Evolutionary conservation across 2,329 filamentous ascomycete genomes (phyloP).

Genomic region (Grosmannia clavigera): DNA sequence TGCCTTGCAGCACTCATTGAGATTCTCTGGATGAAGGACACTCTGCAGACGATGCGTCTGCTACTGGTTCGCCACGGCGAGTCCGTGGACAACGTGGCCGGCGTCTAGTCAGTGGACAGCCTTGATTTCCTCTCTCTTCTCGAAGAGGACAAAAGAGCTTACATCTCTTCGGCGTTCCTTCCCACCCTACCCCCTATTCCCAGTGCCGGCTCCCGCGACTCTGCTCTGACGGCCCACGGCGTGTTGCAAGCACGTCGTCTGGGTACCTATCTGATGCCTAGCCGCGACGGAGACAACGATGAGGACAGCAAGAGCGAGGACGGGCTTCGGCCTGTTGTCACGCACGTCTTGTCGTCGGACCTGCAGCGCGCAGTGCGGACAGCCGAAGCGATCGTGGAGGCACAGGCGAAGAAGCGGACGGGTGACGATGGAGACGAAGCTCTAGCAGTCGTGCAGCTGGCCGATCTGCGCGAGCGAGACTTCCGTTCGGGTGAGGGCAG

Average conservation of each 20-base stretch:
- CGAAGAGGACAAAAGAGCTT: not conserved
- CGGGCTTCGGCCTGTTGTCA: constrained; percentile 14
- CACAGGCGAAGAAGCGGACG: constrained; percentile 14
- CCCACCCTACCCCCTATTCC: constrained; percentile 14
- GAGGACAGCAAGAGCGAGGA: too few species aligned
- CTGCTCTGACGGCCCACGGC: constrained; percentile 69
- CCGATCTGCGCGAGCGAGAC: constrained; percentile 57
- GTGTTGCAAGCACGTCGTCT: constrained; percentile 65
- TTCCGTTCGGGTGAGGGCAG: constrained; percentile 62
- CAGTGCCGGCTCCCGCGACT: constrained; percentile 69
- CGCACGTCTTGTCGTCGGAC: constrained; percentile 53
- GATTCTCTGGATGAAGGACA: not conserved
- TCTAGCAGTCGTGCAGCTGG: constrained; percentile 24
- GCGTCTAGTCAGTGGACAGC: constrained; percentile 46
- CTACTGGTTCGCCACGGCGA: constrained; percentile 80
- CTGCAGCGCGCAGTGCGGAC: constrained; percentile 63
- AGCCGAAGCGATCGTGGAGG: constrained; percentile 50
- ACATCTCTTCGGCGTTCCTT: not conserved
- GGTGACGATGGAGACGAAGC: not conserved
- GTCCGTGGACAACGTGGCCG: constrained; percentile 78
- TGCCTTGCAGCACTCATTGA: not conserved
- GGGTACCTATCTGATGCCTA: constrained; percentile 43
- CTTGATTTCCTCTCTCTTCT: constrained; percentile 14
- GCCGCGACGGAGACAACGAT: not conserved
- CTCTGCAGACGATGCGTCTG: constrained; percentile 36